A percentile compares a stretch with the other conserved stretches of the same genome.
These are phyloP conservation scores for Xylaria curta DNA, from an alignment of 495 filamentous ascomycete genomes.

Conservation along the genomic window DNA sequence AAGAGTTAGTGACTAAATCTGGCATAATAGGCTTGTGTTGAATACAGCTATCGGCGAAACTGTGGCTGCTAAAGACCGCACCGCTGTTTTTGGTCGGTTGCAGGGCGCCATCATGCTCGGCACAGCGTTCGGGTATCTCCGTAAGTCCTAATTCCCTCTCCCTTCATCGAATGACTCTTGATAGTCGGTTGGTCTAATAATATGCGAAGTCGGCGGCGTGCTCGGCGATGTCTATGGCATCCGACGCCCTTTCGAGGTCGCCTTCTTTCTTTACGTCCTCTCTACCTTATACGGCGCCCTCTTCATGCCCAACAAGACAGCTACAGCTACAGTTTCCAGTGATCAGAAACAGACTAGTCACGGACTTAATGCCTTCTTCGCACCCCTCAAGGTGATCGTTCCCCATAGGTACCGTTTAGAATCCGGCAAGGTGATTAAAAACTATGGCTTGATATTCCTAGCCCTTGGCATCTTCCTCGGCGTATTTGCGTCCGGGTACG, in stretches of 20 bases:
- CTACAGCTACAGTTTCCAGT: constrained; percentile 16
- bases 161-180: not conserved
- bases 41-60: constrained; percentile 61
- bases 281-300: constrained; percentile 46
- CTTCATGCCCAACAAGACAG: constrained; percentile 33
- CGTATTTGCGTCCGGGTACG: constrained; percentile 60
- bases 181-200: constrained; percentile 9
- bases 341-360: constrained; percentile 38
- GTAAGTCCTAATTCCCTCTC: constrained; percentile 34
- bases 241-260: constrained; percentile 58
- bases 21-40: constrained; percentile 48
- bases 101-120: constrained; percentile 64
- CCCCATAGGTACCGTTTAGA: constrained; percentile 52
- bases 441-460: constrained; percentile 60
- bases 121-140: constrained; percentile 57
- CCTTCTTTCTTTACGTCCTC: constrained; percentile 53
- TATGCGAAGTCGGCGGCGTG: constrained; percentile 51
- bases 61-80: constrained; percentile 55
- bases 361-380: constrained; percentile 55
- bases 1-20: not conserved
- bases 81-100: constrained; percentile 59
- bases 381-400: constrained; percentile 58
- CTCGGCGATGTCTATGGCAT: constrained; percentile 59
- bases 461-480: constrained; percentile 53
- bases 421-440: constrained; percentile 49